Evolutionary conservation across 2,329 filamentous ascomycete genomes (phyloP).

Genomic region (Dothistroma pini): DNA sequence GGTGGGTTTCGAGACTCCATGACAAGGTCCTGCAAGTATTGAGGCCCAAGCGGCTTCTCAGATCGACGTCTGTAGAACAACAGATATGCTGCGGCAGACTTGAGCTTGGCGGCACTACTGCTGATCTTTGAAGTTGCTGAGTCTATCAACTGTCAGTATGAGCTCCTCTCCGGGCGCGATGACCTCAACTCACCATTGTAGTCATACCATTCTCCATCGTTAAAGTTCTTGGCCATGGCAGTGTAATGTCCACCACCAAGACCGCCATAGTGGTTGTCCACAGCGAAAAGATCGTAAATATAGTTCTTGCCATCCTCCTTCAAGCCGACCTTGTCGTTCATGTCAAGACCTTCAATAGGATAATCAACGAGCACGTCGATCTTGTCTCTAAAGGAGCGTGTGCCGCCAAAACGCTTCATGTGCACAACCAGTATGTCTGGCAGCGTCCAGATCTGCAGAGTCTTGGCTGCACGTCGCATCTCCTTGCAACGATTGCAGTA

Average conservation of each 20-base stretch:
- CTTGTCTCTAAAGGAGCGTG: slow-evolving; percentile 79
- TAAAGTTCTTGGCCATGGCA: slow-evolving; percentile 88
- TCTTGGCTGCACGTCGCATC: slow-evolving; percentile 87
- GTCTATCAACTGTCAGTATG: slow-evolving; percentile 59
- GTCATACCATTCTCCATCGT: slow-evolving; percentile 87
- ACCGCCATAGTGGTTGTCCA: slow-evolving; percentile 93
- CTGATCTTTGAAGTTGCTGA: slow-evolving; percentile 42
- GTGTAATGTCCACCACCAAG: slow-evolving; percentile 96
- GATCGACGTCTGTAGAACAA: slow-evolving; percentile 93
- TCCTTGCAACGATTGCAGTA: slow-evolving; percentile 97
- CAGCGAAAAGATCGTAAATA: slow-evolving; percentile 88
- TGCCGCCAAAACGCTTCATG: slow-evolving; percentile 90
- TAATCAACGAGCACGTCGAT: slow-evolving; percentile 89
- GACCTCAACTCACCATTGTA: slow-evolving; percentile 76
- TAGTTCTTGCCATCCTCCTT: slow-evolving; percentile 77
- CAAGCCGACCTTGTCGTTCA: slow-evolving; percentile 73
- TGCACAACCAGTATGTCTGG: slow-evolving; percentile 95
- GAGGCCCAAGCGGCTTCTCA: slow-evolving; percentile 70
- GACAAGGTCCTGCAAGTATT: slow-evolving; percentile 67
- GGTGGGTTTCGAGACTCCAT: slow-evolving; percentile 57
- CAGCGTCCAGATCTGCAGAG: slow-evolving; percentile 94
- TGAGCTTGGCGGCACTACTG: slow-evolving; percentile 15
- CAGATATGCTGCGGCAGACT: slow-evolving; percentile 75
- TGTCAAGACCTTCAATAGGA: slow-evolving; percentile 79
- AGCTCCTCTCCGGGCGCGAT: slow-evolving; percentile 3